A percentile compares a stretch with the other conserved stretches of the same genome.
Evolutionary conservation across 2,329 filamentous ascomycete genomes (phyloP).

Genomic region (Madurella mycetomatis): DNA sequence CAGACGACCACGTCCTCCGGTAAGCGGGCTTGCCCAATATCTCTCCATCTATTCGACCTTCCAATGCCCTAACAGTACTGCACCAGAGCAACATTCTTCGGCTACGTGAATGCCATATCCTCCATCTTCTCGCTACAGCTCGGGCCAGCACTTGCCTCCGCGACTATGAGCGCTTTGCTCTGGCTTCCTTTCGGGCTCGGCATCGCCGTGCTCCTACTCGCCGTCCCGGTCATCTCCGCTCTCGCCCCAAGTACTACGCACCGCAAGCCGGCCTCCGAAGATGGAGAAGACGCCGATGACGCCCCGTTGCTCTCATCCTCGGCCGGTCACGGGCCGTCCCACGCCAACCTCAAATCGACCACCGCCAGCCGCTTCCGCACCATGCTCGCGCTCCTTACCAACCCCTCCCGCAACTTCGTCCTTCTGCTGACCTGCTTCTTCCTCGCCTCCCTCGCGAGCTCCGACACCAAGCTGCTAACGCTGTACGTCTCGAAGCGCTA

Average conservation of each 20-base stretch:
- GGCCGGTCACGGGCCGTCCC: conserved; percentile 8
- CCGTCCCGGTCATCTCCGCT: conserved; percentile 30
- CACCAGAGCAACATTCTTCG: conserved; percentile 44
- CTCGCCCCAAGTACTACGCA: conserved; percentile 23
- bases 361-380: conserved; percentile 28
- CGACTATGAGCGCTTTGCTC: conserved; percentile 40
- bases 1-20: conserved; percentile 40
- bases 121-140: conserved; percentile 42
- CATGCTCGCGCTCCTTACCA: conserved; percentile 22
- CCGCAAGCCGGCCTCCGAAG: conserved; percentile 25
- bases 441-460: conserved; percentile 46
- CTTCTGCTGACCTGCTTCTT: conserved; percentile 43
- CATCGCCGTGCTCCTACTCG: conserved; percentile 34
- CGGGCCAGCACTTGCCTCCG: conserved; percentile 43
- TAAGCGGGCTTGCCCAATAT: conserved; percentile 14
- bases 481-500: conserved; percentile 50
- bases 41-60: neutral
- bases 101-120: conserved; percentile 46
- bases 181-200: conserved; percentile 43
- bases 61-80: neutral
- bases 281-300: conserved; percentile 31
- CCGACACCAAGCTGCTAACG: conserved; percentile 47
- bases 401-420: conserved; percentile 34
- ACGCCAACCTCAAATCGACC: conserved; percentile 31
- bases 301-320: conserved; percentile 31